These are phyloP conservation scores for Spathaspora hagerdaliae DNA, from an alignment of 805 yeast genomes.

Conservation along the genomic window DNA sequence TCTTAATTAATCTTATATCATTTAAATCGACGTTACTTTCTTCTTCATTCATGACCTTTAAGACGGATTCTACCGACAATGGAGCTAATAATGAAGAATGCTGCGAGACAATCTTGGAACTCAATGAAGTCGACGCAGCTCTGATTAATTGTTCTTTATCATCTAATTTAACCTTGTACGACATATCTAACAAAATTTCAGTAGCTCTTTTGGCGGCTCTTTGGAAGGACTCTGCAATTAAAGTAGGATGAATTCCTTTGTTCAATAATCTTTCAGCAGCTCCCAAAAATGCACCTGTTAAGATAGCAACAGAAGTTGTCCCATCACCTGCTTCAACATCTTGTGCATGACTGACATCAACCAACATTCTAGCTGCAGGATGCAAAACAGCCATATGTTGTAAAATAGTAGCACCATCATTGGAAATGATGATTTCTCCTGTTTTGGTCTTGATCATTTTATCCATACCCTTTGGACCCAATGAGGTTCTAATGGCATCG, in stretches of 20 bases:
- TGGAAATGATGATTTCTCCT: slow-evolving; percentile 91
- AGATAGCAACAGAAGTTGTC: slow-evolving; percentile 93
- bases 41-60: slow-evolving; percentile 62
- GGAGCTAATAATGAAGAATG: slow-evolving; percentile 84
- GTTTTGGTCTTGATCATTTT: slow-evolving; percentile 94
- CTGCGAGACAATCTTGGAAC: slow-evolving; percentile 94
- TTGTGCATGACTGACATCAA: slow-evolving; percentile 95
- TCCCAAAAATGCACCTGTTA: slow-evolving; percentile 89
- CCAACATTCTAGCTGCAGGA: slow-evolving; percentile 97
- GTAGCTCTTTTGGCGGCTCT: slow-evolving; percentile 82
- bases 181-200: slow-evolving; percentile 79
- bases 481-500: slow-evolving; percentile 89
- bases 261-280: slow-evolving; percentile 90
- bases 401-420: slow-evolving; percentile 96
- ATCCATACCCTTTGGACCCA: slow-evolving; percentile 99
- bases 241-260: slow-evolving; percentile 93
- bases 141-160: slow-evolving; percentile 82
- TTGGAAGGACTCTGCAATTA: slow-evolving; percentile 90
- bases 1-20: slow-evolving; percentile 86
- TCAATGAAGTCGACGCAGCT: slow-evolving; percentile 92
- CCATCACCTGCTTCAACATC: slow-evolving; percentile 99
- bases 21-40: slow-evolving; percentile 74
- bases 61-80: slow-evolving; percentile 88
- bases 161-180: slow-evolving; percentile 68
- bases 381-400: slow-evolving; percentile 98